These are phyloP conservation scores for Heterobasidion annosum DNA, from an alignment of 1,284 basidiomycete species.

Conservation along the genomic window DNA sequence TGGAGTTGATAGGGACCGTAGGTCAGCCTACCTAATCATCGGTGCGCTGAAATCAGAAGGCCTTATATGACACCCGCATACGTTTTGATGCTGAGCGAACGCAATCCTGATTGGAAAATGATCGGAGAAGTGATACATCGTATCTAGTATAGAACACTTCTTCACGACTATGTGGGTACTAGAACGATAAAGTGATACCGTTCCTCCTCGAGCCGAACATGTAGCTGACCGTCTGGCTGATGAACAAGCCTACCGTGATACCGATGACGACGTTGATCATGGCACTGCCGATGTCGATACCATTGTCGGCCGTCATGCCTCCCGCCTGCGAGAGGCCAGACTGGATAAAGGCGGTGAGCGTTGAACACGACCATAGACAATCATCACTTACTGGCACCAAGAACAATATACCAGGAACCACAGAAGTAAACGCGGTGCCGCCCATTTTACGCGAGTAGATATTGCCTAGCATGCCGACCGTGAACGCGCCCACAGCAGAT, in stretches of 20 bases:
- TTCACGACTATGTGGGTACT: slow-evolving; percentile 8
- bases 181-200: slow-evolving; percentile 79
- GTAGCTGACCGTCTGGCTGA: slow-evolving; percentile 80
- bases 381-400: slow-evolving; percentile 61
- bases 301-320: slow-evolving; percentile 58
- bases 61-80: slow-evolving; percentile 18
- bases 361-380: neutral
- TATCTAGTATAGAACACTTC: neutral
- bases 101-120: too few relatives aligned
- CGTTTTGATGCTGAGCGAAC: slow-evolving; percentile 37
- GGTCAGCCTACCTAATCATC: slow-evolving; percentile 70
- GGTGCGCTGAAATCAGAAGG: slow-evolving; percentile 65
- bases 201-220: slow-evolving; percentile 79
- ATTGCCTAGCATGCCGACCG: slow-evolving; percentile 76
- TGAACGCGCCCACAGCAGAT: slow-evolving; percentile 81
- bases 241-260: slow-evolving; percentile 86
- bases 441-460: slow-evolving; percentile 78
- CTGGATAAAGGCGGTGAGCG: slow-evolving; percentile 24
- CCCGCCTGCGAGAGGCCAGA: slow-evolving; percentile 84
- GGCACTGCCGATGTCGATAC: slow-evolving; percentile 69
- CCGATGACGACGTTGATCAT: slow-evolving; percentile 88
- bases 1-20: slow-evolving; percentile 64
- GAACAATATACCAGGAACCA: slow-evolving; percentile 84
- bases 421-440: slow-evolving; percentile 85
- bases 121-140: too few relatives aligned